These are phyloP conservation scores for Yamagishiella unicocca DNA, from an alignment of 139 green algal genomes.

Conservation along the genomic window DNA sequence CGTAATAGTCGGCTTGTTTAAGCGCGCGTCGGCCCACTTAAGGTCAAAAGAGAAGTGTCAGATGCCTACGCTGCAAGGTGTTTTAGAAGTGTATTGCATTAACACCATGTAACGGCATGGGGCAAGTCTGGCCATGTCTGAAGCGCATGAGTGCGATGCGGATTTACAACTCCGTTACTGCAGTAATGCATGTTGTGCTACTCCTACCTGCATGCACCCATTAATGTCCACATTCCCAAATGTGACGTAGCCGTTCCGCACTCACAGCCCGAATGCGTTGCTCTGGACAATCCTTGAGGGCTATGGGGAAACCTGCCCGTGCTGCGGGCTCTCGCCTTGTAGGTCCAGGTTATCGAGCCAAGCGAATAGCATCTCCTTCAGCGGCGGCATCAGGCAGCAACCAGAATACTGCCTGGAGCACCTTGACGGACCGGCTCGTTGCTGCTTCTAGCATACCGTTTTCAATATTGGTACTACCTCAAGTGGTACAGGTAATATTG, in stretches of 20 bases:
- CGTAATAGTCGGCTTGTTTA: too few relatives aligned
- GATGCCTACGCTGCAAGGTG: too few relatives aligned
- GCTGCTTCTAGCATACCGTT: constrained; percentile 70
- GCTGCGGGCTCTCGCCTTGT: constrained; percentile 16
- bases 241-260: not conserved
- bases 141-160: too few relatives aligned
- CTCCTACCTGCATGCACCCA: too few relatives aligned
- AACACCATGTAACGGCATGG: too few relatives aligned
- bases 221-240: too few relatives aligned
- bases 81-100: too few relatives aligned
- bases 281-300: not conserved
- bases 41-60: too few relatives aligned
- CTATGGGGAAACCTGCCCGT: constrained; percentile 18
- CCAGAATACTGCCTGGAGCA: constrained; percentile 52
- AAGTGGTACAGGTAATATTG: constrained; percentile 74
- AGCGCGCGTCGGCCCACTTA: too few relatives aligned
- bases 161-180: too few relatives aligned
- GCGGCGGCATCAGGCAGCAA: not conserved
- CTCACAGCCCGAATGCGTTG: not conserved
- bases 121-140: too few relatives aligned
- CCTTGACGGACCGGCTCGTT: constrained; percentile 60
- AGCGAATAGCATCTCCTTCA: not conserved
- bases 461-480: constrained; percentile 76
- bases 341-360: constrained; percentile 3
- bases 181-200: too few relatives aligned